Conservation (phyloP, 495 filamentous ascomycete genomes). For the Neurospora africana region DNA sequence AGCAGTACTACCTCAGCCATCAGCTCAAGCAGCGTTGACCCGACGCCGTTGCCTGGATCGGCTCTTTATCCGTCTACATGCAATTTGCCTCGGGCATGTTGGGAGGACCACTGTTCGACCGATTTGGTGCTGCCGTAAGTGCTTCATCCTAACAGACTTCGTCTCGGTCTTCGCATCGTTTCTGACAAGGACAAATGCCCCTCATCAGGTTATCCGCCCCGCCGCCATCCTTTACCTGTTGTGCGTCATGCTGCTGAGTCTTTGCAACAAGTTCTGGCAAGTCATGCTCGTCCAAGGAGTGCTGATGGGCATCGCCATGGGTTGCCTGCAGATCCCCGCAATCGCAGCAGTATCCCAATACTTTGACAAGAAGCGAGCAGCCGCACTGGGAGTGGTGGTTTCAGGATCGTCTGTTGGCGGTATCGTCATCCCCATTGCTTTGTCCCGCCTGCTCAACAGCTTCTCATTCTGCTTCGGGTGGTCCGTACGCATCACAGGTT, state of each 20-base stretch:
- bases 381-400: slow-evolving; percentile 44
- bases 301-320: slow-evolving; percentile 40
- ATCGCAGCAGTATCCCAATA: slow-evolving; percentile 43
- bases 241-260: slow-evolving; percentile 44
- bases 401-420: slow-evolving; percentile 50
- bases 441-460: slow-evolving; percentile 30
- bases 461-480: slow-evolving; percentile 45
- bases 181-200: background rate
- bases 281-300: slow-evolving; percentile 53
- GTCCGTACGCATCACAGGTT: slow-evolving; percentile 48
- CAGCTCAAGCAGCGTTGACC: slow-evolving; percentile 36
- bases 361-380: slow-evolving; percentile 43
- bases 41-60: slow-evolving; percentile 52
- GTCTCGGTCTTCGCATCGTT: background rate
- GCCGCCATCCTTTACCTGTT: slow-evolving; percentile 29
- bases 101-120: slow-evolving; percentile 40
- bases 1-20: slow-evolving; percentile 47
- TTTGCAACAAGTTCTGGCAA: slow-evolving; percentile 50
- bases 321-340: slow-evolving; percentile 40
- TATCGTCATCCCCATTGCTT: slow-evolving; percentile 38
- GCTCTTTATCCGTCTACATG: slow-evolving; percentile 39
- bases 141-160: background rate
- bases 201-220: slow-evolving; percentile 26
- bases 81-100: slow-evolving; percentile 32
- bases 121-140: slow-evolving; percentile 33